Percentiles rank a stretch among this genome's conserved stretches.
These are phyloP conservation scores for Penicillium sclerotiorum DNA, from an alignment of 2,329 filamentous ascomycete genomes.

Conservation along the genomic window DNA sequence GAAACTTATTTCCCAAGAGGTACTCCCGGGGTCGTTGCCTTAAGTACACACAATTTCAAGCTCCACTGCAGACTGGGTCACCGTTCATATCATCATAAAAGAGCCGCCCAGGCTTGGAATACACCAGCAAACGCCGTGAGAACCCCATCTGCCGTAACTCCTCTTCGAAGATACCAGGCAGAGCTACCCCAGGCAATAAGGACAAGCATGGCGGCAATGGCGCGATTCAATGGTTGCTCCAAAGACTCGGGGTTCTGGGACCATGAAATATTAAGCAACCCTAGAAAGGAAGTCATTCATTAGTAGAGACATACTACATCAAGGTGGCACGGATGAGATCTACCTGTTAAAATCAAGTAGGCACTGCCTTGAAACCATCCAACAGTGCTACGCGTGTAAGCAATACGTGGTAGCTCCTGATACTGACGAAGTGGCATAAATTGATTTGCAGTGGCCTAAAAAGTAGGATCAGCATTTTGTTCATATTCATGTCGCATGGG, in stretches of 20 bases:
- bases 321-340: not conserved
- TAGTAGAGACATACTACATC: not conserved
- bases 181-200: constrained; percentile 27
- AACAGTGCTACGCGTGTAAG: constrained; percentile 25
- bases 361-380: constrained; percentile 32
- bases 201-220: constrained; percentile 21
- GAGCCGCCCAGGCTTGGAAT: constrained; percentile 23
- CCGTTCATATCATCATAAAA: no score
- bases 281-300: constrained; percentile 7
- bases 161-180: constrained; percentile 28
- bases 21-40: no score
- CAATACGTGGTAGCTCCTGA: constrained; percentile 23
- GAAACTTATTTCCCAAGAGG: no score
- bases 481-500: not conserved
- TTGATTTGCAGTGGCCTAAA: constrained; percentile 1
- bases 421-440: constrained; percentile 17
- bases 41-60: no score
- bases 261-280: constrained; percentile 22
- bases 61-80: no score
- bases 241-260: constrained; percentile 17
- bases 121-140: constrained; percentile 20
- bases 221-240: constrained; percentile 16
- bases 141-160: constrained; percentile 20
- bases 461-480: not conserved
- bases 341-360: constrained; percentile 27